Percentiles rank a stretch among this genome's conserved stretches.
These are phyloP conservation scores for Orychophragmus violaceus DNA, from an alignment of 345 rosid genomes.

Conservation along the genomic window DNA sequence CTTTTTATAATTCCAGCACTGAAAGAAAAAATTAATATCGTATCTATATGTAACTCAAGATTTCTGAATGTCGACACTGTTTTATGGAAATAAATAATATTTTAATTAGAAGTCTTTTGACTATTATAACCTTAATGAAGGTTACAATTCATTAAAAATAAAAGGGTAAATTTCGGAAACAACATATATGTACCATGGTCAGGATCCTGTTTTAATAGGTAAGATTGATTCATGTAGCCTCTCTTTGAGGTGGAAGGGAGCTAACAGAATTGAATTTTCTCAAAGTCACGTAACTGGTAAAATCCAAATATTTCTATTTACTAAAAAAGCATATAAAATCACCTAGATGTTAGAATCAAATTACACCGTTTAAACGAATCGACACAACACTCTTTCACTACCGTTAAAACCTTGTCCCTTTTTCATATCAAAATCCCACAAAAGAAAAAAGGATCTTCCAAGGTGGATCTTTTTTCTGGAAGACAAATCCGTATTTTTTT, in stretches of 20 bases:
- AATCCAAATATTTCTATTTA: not conserved
- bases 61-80: too few relatives aligned
- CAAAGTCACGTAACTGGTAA: not conserved
- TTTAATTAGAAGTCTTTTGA: too few relatives aligned
- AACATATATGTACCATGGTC: too few relatives aligned
- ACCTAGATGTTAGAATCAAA: constrained; percentile 13
- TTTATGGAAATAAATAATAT: too few relatives aligned
- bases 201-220: too few relatives aligned
- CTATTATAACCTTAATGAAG: too few relatives aligned
- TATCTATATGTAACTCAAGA: too few relatives aligned
- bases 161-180: too few relatives aligned
- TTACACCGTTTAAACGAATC: too few relatives aligned
- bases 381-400: not conserved
- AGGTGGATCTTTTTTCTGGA: constrained; percentile 1
- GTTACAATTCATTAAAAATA: too few relatives aligned
- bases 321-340: not conserved
- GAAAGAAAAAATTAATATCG: too few relatives aligned
- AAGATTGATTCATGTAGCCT: not conserved
- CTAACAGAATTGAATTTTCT: not conserved
- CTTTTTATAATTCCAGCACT: too few relatives aligned
- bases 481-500: constrained; percentile 23
- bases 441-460: not conserved
- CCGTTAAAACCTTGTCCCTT: not conserved
- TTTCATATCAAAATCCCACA: not conserved
- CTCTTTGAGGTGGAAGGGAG: not conserved